Conservation (phyloP, 352 stramenopile species). For the Pythium myriotylum region DNA sequence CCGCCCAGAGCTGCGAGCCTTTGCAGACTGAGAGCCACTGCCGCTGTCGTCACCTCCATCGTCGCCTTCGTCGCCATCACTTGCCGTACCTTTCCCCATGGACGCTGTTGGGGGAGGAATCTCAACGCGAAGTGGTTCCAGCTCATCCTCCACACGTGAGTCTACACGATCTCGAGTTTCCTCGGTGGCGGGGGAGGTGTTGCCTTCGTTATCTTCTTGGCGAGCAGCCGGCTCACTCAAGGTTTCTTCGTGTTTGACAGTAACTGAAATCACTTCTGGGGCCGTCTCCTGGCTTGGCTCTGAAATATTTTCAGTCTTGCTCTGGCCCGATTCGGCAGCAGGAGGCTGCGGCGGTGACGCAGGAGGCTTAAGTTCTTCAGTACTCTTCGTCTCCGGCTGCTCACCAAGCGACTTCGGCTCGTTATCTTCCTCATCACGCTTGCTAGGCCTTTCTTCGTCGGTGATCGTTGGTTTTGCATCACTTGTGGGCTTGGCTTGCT, state of each 20-base stretch:
- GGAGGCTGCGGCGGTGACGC: neutral
- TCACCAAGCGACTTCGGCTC: no score
- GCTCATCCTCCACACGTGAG: conserved; percentile 4
- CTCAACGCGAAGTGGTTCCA: conserved; percentile 5
- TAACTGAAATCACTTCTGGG: no score
- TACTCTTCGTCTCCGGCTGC: no score
- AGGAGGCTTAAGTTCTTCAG: no score
- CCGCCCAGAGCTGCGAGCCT: neutral
- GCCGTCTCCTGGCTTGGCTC: no score
- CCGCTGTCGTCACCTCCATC: conserved; percentile 19
- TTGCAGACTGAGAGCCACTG: conserved; percentile 16
- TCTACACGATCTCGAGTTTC: neutral
- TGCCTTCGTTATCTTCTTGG: no score
- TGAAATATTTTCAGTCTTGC: neutral
- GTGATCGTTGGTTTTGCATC: neutral
- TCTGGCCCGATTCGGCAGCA: neutral
- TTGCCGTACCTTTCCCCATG: neutral
- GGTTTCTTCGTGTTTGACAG: no score
- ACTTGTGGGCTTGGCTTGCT: neutral
- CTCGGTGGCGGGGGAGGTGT: no score
- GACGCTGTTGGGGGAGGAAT: conserved; percentile 5
- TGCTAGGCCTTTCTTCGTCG: no score
- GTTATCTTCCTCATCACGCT: no score
- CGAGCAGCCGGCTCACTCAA: no score
- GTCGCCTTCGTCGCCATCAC: conserved; percentile 10